These are phyloP conservation scores for Mucor circinelloides DNA, from an alignment of 371 early-diverging fungal species.

Conservation along the genomic window DNA sequence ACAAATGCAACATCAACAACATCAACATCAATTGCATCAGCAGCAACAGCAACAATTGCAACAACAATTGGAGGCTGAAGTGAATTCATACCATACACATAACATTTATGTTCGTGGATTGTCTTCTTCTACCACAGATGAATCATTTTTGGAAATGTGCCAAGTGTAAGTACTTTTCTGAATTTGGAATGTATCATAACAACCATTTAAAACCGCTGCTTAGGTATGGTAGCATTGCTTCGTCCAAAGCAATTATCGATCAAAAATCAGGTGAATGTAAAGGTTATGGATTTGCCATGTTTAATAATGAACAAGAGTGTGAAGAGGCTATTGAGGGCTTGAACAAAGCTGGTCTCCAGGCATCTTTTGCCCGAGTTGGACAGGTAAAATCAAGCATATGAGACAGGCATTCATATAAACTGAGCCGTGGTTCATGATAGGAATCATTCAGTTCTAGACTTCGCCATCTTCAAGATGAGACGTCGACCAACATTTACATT, in stretches of 20 bases:
- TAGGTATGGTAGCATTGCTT: slow-evolving; percentile 81
- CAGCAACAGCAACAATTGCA: slow-evolving; percentile 16
- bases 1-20: slow-evolving; percentile 11
- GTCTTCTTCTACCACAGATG: slow-evolving; percentile 73
- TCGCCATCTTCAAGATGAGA: slow-evolving; percentile 75
- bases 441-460: slow-evolving; percentile 81
- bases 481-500: slow-evolving; percentile 82
- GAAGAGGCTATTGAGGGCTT: slow-evolving; percentile 73
- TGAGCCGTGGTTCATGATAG: slow-evolving; percentile 21
- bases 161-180: slow-evolving; percentile 29
- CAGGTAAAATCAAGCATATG: slow-evolving; percentile 28
- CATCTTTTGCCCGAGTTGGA: slow-evolving; percentile 76
- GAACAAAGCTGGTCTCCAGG: slow-evolving; percentile 66
- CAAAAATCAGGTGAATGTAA: slow-evolving; percentile 81
- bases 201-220: background rate
- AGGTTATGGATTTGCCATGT: slow-evolving; percentile 93
- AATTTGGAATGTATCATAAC: slow-evolving; percentile 1
- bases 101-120: slow-evolving; percentile 90
- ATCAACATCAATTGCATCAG: slow-evolving; percentile 7
- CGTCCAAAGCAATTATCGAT: slow-evolving; percentile 86
- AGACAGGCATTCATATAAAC: background rate
- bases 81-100: slow-evolving; percentile 36
- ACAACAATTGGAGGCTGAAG: slow-evolving; percentile 15
- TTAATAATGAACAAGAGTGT: slow-evolving; percentile 71
- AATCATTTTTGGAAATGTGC: slow-evolving; percentile 70